Conservation (phyloP, 345 rosid genomes). For the Arabis alpina region DNA sequence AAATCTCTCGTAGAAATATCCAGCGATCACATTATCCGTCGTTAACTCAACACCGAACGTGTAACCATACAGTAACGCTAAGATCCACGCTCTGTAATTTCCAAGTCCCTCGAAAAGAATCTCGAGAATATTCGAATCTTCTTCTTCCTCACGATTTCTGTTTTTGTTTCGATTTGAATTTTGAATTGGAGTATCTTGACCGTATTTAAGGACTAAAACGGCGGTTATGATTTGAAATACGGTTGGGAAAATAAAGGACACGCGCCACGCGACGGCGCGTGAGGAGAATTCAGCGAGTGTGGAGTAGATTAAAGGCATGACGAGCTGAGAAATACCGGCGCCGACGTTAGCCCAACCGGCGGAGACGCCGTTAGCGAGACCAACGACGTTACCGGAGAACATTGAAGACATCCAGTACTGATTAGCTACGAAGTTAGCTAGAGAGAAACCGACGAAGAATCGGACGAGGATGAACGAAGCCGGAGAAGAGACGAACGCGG, state of each 20-base stretch:
- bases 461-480: conserved; percentile 62
- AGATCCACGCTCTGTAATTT: conserved; percentile 83
- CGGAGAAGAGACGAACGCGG: conserved; percentile 57
- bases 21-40: conserved; percentile 69
- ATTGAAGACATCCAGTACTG: conserved; percentile 95
- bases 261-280: conserved; percentile 60
- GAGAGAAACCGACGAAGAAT: conserved; percentile 67
- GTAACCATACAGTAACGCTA: conserved; percentile 63
- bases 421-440: conserved; percentile 84
- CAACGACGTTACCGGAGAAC: conserved; percentile 74
- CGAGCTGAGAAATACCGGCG: conserved; percentile 69
- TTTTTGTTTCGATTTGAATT: background rate
- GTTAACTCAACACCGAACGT: conserved; percentile 81
- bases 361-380: conserved; percentile 74
- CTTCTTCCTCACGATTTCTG: background rate
- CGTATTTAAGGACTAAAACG: conserved; percentile 53
- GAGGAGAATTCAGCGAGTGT: conserved; percentile 37
- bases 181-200: conserved; percentile 63
- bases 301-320: conserved; percentile 68
- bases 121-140: conserved; percentile 40
- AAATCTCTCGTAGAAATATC: conserved; percentile 74
- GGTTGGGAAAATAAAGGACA: conserved; percentile 64
- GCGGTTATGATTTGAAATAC: conserved; percentile 60
- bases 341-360: conserved; percentile 90
- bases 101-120: conserved; percentile 56